These are phyloP conservation scores for Diplocarpon rosae DNA, from an alignment of 2,329 filamentous ascomycete genomes.

Conservation along the genomic window DNA sequence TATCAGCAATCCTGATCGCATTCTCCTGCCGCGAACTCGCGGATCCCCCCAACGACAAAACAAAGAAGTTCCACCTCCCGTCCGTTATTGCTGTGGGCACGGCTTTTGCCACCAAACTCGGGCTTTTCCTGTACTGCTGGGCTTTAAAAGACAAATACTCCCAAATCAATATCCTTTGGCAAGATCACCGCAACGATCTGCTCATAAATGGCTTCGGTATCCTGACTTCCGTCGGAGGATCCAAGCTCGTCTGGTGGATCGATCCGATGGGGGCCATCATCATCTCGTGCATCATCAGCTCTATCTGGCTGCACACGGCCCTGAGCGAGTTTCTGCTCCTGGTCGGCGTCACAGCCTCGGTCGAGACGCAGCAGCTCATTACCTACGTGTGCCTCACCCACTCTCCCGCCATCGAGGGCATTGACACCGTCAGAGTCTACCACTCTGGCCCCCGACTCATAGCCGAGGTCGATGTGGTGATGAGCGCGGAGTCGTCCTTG, in stretches of 20 bases:
- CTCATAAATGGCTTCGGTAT: slow-evolving; percentile 92
- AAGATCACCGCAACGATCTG: slow-evolving; percentile 96
- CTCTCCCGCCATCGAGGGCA: slow-evolving; percentile 66
- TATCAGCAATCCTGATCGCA: slow-evolving; percentile 85
- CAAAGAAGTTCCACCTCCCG: slow-evolving; percentile 63
- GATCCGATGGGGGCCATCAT: slow-evolving; percentile 86
- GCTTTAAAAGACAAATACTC: slow-evolving; percentile 81
- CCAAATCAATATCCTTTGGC: slow-evolving; percentile 86
- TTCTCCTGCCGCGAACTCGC: slow-evolving; percentile 67
- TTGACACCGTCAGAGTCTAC: slow-evolving; percentile 92
- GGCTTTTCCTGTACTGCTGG: slow-evolving; percentile 86
- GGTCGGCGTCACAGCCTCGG: slow-evolving; percentile 78
- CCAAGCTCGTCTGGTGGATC: slow-evolving; percentile 86
- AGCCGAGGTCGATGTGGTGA: slow-evolving; percentile 93
- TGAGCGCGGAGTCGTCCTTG: slow-evolving; percentile 65
- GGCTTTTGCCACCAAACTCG: slow-evolving; percentile 76
- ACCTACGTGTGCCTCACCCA: slow-evolving; percentile 96
- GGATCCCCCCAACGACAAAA: slow-evolving; percentile 33
- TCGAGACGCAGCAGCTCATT: slow-evolving; percentile 81
- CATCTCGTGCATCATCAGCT: slow-evolving; percentile 66
- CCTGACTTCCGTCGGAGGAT: slow-evolving; percentile 80
- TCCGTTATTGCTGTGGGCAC: slow-evolving; percentile 76
- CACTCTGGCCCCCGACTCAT: slow-evolving; percentile 82
- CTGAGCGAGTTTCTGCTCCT: slow-evolving; percentile 84
- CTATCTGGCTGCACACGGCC: slow-evolving; percentile 74